These are phyloP conservation scores for Aspergillus jensenii DNA, from an alignment of 2,329 filamentous ascomycete species.

Conservation along the genomic window DNA sequence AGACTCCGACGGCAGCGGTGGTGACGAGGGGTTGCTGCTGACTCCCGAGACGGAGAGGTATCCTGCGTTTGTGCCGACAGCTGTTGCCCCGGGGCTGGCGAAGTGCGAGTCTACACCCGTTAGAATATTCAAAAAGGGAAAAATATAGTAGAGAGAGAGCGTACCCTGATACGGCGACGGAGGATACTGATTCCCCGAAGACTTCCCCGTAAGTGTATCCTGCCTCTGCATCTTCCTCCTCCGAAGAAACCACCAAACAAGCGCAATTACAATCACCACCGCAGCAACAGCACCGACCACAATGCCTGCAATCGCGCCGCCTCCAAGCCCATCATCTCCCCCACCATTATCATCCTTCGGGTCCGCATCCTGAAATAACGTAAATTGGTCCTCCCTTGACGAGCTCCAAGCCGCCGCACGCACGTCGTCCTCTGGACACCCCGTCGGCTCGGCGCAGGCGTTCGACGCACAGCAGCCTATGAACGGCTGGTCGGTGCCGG, in stretches of 20 bases:
- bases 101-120: not conserved
- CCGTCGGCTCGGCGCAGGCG: not conserved
- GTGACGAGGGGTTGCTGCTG: not conserved
- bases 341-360: not conserved
- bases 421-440: not conserved
- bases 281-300: not conserved
- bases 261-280: not conserved
- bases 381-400: not conserved
- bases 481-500: not conserved
- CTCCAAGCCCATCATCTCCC: not conserved
- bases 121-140: not conserved
- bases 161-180: not conserved
- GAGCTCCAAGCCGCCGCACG: conserved; percentile 7
- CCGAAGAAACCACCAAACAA: not conserved
- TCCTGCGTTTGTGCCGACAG: not conserved
- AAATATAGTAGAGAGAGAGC: not conserved
- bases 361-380: conserved; percentile 1
- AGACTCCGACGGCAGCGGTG: not conserved
- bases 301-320: conserved; percentile 4
- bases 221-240: not conserved
- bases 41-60: not conserved
- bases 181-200: not conserved
- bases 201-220: not conserved
- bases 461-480: conserved; percentile 5
- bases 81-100: not conserved